phyloP scores from a whole-genome alignment of 352 stramenopile species.

The Pythium dissimile region DNA sequence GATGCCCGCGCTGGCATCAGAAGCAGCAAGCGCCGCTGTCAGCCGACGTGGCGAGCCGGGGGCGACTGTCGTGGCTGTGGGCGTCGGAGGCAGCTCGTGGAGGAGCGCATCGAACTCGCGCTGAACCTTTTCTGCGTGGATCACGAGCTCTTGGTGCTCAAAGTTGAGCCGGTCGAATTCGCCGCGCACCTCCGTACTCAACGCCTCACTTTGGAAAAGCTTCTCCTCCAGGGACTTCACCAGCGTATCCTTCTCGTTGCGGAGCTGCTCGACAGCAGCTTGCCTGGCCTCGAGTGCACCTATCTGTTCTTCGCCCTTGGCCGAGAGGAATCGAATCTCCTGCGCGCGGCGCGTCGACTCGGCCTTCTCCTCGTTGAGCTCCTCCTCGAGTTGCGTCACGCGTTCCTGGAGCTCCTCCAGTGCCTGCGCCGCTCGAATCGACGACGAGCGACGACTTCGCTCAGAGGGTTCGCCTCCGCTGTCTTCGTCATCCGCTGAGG shows the following conservation, averaged over 20 bases:
- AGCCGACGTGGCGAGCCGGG: conserved; percentile 15
- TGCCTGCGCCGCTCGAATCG: conserved; percentile 48
- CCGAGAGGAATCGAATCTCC: conserved; percentile 67
- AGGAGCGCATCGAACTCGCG: conserved; percentile 63
- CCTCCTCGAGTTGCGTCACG: conserved; percentile 67
- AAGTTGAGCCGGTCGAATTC: conserved; percentile 80
- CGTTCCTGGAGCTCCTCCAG: conserved; percentile 73
- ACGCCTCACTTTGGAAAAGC: conserved; percentile 54
- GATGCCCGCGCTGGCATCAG: background rate
- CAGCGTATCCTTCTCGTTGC: conserved; percentile 64
- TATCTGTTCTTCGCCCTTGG: conserved; percentile 59
- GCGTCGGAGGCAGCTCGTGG: conserved; percentile 41
- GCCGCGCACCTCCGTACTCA: conserved; percentile 48
- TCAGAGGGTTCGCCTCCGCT: conserved; percentile 6
- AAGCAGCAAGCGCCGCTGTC: background rate
- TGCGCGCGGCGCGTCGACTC: conserved; percentile 72
- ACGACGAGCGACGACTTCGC: conserved; percentile 31
- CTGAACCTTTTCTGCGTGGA: conserved; percentile 75
- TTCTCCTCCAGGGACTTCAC: conserved; percentile 64
- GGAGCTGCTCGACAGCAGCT: conserved; percentile 55
- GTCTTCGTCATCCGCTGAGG: conserved; percentile 16
- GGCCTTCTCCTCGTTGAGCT: conserved; percentile 74
- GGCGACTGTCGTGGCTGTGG: conserved; percentile 17
- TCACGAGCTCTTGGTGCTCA: conserved; percentile 78
- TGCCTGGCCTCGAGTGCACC: conserved; percentile 58